These are phyloP conservation scores for Volvox carteri DNA, from an alignment of 163 green algal species.

Conservation along the genomic window DNA sequence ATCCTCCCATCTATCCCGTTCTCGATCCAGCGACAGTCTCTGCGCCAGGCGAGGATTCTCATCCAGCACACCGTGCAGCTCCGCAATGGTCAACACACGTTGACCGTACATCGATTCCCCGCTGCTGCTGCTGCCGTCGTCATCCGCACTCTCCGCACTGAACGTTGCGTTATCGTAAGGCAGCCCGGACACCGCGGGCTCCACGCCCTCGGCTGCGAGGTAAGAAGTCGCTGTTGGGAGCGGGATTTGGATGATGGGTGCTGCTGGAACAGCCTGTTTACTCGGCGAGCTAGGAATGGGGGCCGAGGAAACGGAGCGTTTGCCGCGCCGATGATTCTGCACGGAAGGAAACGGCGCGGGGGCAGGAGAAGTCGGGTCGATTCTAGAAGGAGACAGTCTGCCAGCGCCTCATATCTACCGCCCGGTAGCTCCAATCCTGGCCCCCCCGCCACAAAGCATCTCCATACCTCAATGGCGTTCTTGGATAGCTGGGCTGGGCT, in stretches of 20 bases:
- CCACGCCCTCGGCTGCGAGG: background rate
- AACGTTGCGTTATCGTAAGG: conserved; percentile 50
- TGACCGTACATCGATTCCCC: conserved; percentile 35
- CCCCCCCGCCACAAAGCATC: too few species aligned
- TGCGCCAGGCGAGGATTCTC: conserved; percentile 28
- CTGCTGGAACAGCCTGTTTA: conserved; percentile 21
- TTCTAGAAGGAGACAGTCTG: too few species aligned
- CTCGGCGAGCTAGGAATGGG: background rate
- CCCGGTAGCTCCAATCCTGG: too few species aligned
- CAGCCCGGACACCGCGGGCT: conserved; percentile 24
- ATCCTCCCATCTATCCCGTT: conserved; percentile 20
- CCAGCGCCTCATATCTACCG: too few species aligned
- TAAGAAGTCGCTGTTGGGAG: background rate
- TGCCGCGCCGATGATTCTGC: background rate
- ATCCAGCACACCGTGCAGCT: conserved; percentile 43
- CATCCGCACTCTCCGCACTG: conserved; percentile 36
- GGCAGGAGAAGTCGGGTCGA: too few species aligned
- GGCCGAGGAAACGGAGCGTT: background rate
- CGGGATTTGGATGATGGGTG: conserved; percentile 52
- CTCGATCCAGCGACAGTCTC: conserved; percentile 22
- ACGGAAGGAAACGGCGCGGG: background rate
- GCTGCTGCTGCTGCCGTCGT: conserved; percentile 33
- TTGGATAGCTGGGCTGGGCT: background rate
- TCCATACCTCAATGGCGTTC: background rate
- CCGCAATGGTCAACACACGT: conserved; percentile 34